A percentile compares a stretch with the other conserved stretches of the same genome.
phyloP scores from a whole-genome alignment of 228 moss, liverwort and hornwort species.

The Sphagnum magellanicum region DNA sequence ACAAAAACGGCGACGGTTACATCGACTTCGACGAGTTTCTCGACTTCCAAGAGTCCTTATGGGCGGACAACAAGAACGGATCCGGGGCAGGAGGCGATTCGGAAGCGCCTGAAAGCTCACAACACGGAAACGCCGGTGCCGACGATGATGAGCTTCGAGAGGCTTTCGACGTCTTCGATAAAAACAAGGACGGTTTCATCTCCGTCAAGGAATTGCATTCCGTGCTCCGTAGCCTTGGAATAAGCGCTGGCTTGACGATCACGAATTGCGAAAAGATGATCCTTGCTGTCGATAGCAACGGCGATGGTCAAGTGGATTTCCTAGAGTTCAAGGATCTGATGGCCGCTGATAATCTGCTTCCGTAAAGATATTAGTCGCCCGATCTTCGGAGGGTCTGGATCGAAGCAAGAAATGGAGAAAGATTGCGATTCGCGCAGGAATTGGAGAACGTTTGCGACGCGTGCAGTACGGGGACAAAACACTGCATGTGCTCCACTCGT shows the following conservation, averaged over 20 bases:
- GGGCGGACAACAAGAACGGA: no score
- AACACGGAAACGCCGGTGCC: no score
- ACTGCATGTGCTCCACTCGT: no score
- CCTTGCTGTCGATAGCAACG: slow-evolving; percentile 34
- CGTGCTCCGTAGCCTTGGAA: slow-evolving; percentile 37
- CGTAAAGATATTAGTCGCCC: no score
- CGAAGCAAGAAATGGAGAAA: no score
- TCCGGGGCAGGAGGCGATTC: no score
- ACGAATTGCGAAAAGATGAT: slow-evolving; percentile 42
- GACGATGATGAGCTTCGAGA: slow-evolving; percentile 37
- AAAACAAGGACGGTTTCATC: slow-evolving; percentile 41
- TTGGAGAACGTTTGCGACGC: no score
- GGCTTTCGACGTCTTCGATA: slow-evolving; percentile 52
- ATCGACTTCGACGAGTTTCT: slow-evolving; percentile 13
- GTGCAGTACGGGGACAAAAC: no score
- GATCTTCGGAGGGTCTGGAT: no score
- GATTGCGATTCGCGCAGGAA: no score
- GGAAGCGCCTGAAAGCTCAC: no score
- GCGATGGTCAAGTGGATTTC: slow-evolving; percentile 42
- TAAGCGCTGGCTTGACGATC: slow-evolving; percentile 18
- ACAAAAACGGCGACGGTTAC: slow-evolving; percentile 7
- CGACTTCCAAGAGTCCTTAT: slow-evolving; percentile 1
- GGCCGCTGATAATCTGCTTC: background rate
- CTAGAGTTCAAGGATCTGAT: slow-evolving; percentile 55
- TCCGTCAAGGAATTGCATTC: slow-evolving; percentile 38